Evolutionary conservation across 164 flowering plant genomes (phyloP).

Genomic region (Malania oleifera): DNA sequence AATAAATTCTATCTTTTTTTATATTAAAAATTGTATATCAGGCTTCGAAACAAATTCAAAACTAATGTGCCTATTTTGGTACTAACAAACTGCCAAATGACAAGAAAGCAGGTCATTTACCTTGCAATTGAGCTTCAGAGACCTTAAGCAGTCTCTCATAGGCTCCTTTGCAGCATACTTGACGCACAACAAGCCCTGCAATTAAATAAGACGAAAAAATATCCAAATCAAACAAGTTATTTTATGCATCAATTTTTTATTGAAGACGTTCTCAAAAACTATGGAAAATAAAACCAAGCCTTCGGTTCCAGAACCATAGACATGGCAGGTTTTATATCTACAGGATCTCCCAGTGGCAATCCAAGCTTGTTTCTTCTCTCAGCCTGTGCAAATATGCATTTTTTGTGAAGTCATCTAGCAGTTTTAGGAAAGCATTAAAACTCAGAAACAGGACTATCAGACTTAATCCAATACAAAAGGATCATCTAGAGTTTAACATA

Average conservation of each 20-base stretch:
- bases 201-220: not conserved
- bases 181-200: constrained; percentile 19
- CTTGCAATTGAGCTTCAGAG: constrained; percentile 41
- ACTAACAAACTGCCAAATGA: too few relatives aligned
- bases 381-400: constrained; percentile 25
- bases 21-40: too few relatives aligned
- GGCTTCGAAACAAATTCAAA: too few relatives aligned
- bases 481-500: too few relatives aligned
- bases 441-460: too few relatives aligned
- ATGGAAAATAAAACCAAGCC: constrained; percentile 11
- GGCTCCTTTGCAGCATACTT: constrained; percentile 24
- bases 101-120: constrained; percentile 18
- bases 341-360: constrained; percentile 14
- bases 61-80: too few relatives aligned
- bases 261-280: not conserved
- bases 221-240: not conserved
- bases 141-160: constrained; percentile 45
- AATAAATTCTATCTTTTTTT: too few relatives aligned
- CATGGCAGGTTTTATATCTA: constrained; percentile 7
- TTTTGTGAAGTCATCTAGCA: too few relatives aligned
- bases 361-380: constrained; percentile 33
- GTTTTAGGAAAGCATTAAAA: not conserved
- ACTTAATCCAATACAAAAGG: too few relatives aligned
- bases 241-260: not conserved
- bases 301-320: constrained; percentile 7